phyloP scores from a whole-genome alignment of 2,329 filamentous ascomycete species.

The Pochonia chlamydosporia region DNA sequence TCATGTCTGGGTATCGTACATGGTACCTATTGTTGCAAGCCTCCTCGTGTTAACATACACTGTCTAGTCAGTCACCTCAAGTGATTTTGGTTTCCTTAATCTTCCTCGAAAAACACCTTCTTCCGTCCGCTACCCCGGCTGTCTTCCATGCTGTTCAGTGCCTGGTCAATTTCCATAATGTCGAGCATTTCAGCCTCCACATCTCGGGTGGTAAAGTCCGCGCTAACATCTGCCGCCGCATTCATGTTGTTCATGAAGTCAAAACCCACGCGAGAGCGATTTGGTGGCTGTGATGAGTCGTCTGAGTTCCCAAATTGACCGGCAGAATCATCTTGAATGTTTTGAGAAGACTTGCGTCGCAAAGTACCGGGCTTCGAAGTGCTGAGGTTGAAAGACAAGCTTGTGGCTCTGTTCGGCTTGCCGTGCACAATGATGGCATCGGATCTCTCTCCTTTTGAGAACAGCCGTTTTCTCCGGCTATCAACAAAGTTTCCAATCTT shows the following conservation, averaged over 20 bases:
- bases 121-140: constrained; percentile 42
- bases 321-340: constrained; percentile 17
- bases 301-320: constrained; percentile 13
- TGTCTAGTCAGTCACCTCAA: constrained; percentile 17
- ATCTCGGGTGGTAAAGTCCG: constrained; percentile 44
- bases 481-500: constrained; percentile 33
- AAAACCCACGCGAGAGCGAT: constrained; percentile 33
- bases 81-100: constrained; percentile 13
- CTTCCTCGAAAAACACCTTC: constrained; percentile 46
- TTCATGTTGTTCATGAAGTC: constrained; percentile 46
- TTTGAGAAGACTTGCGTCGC: constrained; percentile 22
- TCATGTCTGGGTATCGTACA: constrained; percentile 15
- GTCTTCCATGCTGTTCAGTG: constrained; percentile 49
- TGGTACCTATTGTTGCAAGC: constrained; percentile 1
- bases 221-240: constrained; percentile 46
- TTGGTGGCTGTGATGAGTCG: constrained; percentile 18
- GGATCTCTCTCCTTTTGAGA: constrained; percentile 34
- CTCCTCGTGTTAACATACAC: constrained; percentile 7
- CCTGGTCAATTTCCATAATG: constrained; percentile 60
- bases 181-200: constrained; percentile 58
- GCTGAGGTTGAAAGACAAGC: constrained; percentile 46
- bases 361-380: constrained; percentile 34
- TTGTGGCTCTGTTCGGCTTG: constrained; percentile 30
- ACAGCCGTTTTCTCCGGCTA: constrained; percentile 26
- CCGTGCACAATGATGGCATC: constrained; percentile 53